Conservation (phyloP, 73 alveolate species). For the Durusdinium trenchii region DNA sequence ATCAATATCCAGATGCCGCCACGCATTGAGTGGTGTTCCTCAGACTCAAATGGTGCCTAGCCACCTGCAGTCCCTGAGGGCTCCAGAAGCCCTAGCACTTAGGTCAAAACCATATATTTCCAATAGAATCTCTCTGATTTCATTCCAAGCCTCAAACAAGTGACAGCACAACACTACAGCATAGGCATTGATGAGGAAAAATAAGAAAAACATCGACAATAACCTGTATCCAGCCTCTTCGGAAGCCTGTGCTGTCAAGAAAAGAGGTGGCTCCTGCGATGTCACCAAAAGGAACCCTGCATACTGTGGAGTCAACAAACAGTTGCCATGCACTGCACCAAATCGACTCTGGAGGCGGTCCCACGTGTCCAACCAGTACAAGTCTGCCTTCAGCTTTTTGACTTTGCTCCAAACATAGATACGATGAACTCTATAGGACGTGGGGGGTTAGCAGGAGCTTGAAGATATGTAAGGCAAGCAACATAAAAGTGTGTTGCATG, state of each 20-base stretch:
- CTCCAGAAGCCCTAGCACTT: not conserved
- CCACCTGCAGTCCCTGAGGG: not conserved
- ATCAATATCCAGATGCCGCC: slow-evolving; percentile 70
- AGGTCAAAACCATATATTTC: slow-evolving; percentile 23
- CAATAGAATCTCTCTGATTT: not conserved
- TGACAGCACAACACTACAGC: not conserved
- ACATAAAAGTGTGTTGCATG: too few relatives aligned
- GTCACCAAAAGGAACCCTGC: not conserved
- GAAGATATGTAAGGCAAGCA: too few relatives aligned
- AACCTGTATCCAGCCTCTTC: slow-evolving; percentile 13
- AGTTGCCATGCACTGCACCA: not conserved
- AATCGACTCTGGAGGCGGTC: slow-evolving; percentile 5
- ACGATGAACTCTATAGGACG: not conserved
- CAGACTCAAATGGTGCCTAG: not conserved
- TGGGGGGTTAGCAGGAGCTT: not conserved
- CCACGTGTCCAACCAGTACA: slow-evolving; percentile 89
- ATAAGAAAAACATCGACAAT: not conserved
- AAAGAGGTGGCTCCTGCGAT: slow-evolving; percentile 72
- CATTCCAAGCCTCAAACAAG: slow-evolving; percentile 38
- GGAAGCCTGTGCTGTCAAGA: slow-evolving; percentile 54
- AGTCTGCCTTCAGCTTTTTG: slow-evolving; percentile 67
- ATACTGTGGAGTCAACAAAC: not conserved
- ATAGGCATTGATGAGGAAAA: not conserved
- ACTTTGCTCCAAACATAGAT: not conserved
- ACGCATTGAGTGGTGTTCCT: slow-evolving; percentile 77